Base-by-base conservation (phyloP, 1,284 basidiomycete genomes). In the Microbotryomycetes sp. region DNA sequence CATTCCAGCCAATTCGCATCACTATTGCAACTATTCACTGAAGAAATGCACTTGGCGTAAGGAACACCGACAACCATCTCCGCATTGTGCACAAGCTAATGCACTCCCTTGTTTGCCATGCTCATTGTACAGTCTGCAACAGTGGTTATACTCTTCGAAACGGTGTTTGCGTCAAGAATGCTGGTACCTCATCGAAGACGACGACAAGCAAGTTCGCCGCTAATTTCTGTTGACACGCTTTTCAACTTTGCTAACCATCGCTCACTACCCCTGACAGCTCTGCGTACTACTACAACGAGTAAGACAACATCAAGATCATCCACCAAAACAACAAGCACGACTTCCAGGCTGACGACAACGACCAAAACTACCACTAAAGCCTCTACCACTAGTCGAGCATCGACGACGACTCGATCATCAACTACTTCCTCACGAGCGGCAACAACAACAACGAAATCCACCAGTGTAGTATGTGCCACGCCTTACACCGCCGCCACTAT, bases 401-500 rank as follows among this genome's bases (percentile, higher is more conserved):
- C 51, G 22, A 29, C 51, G n/a, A 28, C 51, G 12, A 54, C 51
- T 15, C 22, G 7, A 12, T 22, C 12, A 14, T 54, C 53, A 9
- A 7, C 53, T 22, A 31, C 53, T 6, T 31, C 53, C 23, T 36
- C 53, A 9, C 19, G n/a, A 7, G 9, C n/a, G 25, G 22, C 48
- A 49, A 49, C 48, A 26, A 49, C 9, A 14, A 26, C n/a, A 23
- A 49, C 48, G 19, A 26, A 12, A 12, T 14, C 48, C 23, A 23
- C 48, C 9, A 49, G 48, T 14, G 9, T 22, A 36, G 58, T 57
- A 0, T 68, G 66, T 52, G 68, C 66, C 5, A 55, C 66, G 0
- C 6, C 49, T 0, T 70, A 70, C 56, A 61, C 49, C 22, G 59
- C 49, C 26, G n/a, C 52, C 31, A 64, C 42, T 25, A 62, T 50